These are phyloP conservation scores for Vachellia pachyceras DNA, from an alignment of 306 rosid genomes.

Conservation along the genomic window DNA sequence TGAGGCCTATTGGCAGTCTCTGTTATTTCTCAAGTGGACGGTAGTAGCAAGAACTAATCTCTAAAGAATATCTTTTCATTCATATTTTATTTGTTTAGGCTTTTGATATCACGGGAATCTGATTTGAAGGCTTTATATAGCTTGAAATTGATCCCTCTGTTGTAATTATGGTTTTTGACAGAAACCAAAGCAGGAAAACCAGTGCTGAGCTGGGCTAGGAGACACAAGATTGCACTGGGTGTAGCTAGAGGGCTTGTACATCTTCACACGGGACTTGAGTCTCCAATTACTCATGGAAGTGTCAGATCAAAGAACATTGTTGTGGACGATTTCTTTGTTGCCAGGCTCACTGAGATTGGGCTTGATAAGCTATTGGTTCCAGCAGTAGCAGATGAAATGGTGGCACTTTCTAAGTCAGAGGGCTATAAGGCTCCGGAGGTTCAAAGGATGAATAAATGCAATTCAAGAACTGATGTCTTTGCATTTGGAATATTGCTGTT, in stretches of 20 bases:
- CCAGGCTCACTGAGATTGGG: slow-evolving; percentile 80
- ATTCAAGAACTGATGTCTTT: slow-evolving; percentile 84
- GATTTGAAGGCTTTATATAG: neutral
- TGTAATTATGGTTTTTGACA: slow-evolving; percentile 46
- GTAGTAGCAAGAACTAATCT: neutral
- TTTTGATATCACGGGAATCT: neutral
- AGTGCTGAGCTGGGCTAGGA: slow-evolving; percentile 91
- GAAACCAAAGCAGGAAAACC: slow-evolving; percentile 86
- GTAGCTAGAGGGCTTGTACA: slow-evolving; percentile 88
- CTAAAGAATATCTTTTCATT: slow-evolving; percentile 1
- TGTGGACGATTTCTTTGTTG: slow-evolving; percentile 81
- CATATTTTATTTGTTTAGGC: slow-evolving; percentile 25
- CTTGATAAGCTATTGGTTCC: slow-evolving; percentile 91
- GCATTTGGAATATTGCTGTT: slow-evolving; percentile 86
- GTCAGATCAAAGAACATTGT: slow-evolving; percentile 88
- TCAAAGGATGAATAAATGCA: slow-evolving; percentile 94
- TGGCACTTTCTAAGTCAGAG: slow-evolving; percentile 74
- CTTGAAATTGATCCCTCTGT: slow-evolving; percentile 29
- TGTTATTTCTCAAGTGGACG: neutral
- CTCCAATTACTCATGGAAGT: slow-evolving; percentile 88
- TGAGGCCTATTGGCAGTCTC: neutral
- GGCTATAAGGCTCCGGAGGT: slow-evolving; percentile 97
- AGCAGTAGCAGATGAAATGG: slow-evolving; percentile 83
- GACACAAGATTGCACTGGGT: slow-evolving; percentile 91
- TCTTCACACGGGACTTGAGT: slow-evolving; percentile 88